A percentile compares a stretch with the other conserved stretches of the same genome.
These are phyloP conservation scores for Paraphaeosphaeria minitans DNA, from an alignment of 2,329 filamentous ascomycete species.

Conservation along the genomic window DNA sequence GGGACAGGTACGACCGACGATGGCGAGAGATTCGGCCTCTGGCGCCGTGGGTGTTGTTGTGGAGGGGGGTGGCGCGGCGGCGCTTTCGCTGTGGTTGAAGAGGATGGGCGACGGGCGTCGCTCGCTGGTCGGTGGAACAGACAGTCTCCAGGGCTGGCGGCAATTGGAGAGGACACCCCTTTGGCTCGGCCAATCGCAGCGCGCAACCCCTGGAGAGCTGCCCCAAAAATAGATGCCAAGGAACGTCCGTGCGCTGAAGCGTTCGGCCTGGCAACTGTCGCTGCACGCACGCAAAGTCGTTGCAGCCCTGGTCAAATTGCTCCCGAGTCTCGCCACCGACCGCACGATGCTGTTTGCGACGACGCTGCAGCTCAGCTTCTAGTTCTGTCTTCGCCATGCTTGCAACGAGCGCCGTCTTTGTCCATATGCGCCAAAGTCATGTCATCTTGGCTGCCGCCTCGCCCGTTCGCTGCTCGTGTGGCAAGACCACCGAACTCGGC, in stretches of 20 bases:
- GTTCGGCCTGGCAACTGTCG: slow-evolving; percentile 7
- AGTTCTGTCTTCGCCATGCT: slow-evolving; percentile 1
- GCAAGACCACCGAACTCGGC: slow-evolving; percentile 2
- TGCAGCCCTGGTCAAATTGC: slow-evolving; percentile 4
- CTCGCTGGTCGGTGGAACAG: slow-evolving; percentile 23
- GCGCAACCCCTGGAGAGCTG: not conserved
- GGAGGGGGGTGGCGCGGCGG: slow-evolving; percentile 20
- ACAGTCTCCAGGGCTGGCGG: not conserved
- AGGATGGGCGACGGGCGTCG: slow-evolving; percentile 28
- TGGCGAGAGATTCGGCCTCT: slow-evolving; percentile 31
- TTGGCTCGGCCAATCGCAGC: slow-evolving; percentile 7
- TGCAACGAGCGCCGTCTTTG: slow-evolving; percentile 5
- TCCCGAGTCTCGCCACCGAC: not conserved
- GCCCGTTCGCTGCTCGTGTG: not conserved
- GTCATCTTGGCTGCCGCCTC: slow-evolving; percentile 1
- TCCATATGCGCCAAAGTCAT: not conserved
- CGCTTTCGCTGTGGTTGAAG: slow-evolving; percentile 30
- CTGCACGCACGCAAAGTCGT: slow-evolving; percentile 4
- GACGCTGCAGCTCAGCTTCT: not conserved
- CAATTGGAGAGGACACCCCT: slow-evolving; percentile 1
- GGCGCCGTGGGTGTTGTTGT: slow-evolving; percentile 27
- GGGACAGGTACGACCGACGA: slow-evolving; percentile 26
- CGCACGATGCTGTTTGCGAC: slow-evolving; percentile 5
- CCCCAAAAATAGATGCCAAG: slow-evolving; percentile 8
- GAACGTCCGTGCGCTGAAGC: slow-evolving; percentile 7